Percentiles rank a stretch among this genome's conserved stretches.
These are phyloP conservation scores for Euryodendron excelsum DNA, from an alignment of 148 eudicot genomes.

Conservation along the genomic window DNA sequence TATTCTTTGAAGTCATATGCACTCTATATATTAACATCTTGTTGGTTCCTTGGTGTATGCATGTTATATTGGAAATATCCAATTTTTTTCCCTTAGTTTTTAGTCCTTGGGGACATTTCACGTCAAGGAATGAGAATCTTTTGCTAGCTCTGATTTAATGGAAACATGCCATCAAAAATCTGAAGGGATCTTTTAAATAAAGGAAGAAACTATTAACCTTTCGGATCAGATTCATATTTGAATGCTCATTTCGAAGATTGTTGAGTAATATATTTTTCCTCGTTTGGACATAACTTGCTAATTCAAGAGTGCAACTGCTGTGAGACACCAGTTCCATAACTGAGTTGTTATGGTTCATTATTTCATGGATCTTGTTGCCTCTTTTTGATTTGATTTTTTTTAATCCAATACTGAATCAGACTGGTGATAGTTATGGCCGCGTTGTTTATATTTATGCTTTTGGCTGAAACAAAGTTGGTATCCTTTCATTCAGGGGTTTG, in stretches of 20 bases:
- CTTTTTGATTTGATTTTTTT: neutral
- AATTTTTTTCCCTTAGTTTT: no score
- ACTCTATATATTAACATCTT: neutral
- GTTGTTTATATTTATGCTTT: neutral
- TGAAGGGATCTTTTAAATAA: neutral
- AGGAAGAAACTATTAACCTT: neutral
- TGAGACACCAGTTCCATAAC: neutral
- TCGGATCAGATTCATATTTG: neutral
- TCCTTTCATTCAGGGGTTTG: constrained; percentile 40
- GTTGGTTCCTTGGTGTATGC: neutral
- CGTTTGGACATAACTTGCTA: neutral
- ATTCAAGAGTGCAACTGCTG: neutral
- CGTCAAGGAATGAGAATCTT: neutral
- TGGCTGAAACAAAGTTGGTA: constrained; percentile 12
- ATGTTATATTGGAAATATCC: no score
- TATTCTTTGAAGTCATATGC: neutral
- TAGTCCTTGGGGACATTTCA: no score
- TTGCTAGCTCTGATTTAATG: neutral
- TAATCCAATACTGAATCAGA: neutral
- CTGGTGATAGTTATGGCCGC: neutral
- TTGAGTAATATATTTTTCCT: neutral
- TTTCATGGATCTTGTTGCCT: no score
- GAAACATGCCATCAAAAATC: neutral
- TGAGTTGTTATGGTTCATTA: neutral
- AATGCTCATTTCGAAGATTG: neutral